A percentile compares a stretch with the other conserved stretches of the same genome.
These are phyloP conservation scores for Calonectria hawksworthii DNA, from an alignment of 2,329 filamentous ascomycete genomes.

Conservation along the genomic window DNA sequence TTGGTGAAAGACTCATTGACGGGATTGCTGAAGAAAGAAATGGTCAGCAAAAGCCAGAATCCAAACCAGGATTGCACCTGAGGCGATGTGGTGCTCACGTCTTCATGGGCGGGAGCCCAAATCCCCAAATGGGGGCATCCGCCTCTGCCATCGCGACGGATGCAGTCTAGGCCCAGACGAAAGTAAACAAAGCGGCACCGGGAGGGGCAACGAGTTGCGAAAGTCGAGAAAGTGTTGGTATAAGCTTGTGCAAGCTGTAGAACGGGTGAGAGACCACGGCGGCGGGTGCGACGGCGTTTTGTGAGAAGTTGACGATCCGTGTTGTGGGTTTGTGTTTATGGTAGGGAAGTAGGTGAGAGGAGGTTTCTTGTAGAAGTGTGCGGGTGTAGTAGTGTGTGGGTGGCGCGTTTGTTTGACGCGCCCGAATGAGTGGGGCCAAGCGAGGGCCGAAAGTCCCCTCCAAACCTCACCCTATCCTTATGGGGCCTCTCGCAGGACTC, in stretches of 20 bases:
- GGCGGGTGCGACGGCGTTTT: conserved; percentile 11
- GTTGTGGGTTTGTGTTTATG: conserved; percentile 27
- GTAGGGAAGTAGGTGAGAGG: conserved; percentile 18
- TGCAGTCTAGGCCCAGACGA: conserved; percentile 28
- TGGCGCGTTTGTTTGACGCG: conserved; percentile 26
- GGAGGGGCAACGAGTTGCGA: conserved; percentile 34
- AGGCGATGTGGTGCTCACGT: conserved; percentile 33
- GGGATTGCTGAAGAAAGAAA: conserved; percentile 35
- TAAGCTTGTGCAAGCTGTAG: conserved; percentile 34
- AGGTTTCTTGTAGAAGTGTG: conserved; percentile 1
- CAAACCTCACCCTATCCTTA: background rate
- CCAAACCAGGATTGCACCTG: too few relatives aligned
- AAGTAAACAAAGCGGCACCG: conserved; percentile 47
- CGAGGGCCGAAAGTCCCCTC: background rate
- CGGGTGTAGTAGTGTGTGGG: background rate
- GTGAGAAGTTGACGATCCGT: conserved; percentile 31
- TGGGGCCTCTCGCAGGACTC: background rate
- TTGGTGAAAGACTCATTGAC: conserved; percentile 42
- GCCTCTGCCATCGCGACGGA: conserved; percentile 44
- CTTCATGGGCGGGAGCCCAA: conserved; percentile 37
- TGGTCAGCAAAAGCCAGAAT: conserved; percentile 31
- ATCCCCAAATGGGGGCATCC: conserved; percentile 41
- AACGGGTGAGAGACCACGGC: conserved; percentile 1
- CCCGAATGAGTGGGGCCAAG: conserved; percentile 8
- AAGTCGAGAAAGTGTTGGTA: background rate